Evolutionary conservation across 1,139 yeast species (phyloP).

Genomic region (Suhomyces yuchorum): DNA sequence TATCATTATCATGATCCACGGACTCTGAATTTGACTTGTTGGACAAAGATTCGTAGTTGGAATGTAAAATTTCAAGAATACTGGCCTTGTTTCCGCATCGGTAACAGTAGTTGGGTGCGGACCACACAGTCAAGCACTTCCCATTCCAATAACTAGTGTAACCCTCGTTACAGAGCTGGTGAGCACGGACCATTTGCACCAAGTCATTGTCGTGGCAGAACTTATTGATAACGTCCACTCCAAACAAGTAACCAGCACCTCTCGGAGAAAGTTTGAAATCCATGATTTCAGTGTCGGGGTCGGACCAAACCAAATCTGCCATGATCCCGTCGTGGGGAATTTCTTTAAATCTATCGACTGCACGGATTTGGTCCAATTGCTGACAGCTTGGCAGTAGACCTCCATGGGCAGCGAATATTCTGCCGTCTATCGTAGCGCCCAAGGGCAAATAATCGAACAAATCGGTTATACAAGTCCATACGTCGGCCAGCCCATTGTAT

Average conservation of each 20-base stretch:
- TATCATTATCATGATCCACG: neutral
- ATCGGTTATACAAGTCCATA: constrained; percentile 90
- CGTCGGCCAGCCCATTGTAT: constrained; percentile 73
- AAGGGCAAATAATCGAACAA: constrained; percentile 88
- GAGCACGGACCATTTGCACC: constrained; percentile 87
- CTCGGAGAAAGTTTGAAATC: constrained; percentile 90
- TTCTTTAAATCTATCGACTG: constrained; percentile 87
- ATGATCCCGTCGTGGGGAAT: constrained; percentile 98
- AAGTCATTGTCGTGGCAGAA: constrained; percentile 78
- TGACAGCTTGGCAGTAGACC: constrained; percentile 94
- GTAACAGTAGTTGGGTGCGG: constrained; percentile 97
- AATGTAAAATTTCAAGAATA: constrained; percentile 67
- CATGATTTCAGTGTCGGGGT: constrained; percentile 84
- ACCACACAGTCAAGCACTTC: constrained; percentile 93
- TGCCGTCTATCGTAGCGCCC: constrained; percentile 90
- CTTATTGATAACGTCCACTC: constrained; percentile 84
- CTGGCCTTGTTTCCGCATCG: constrained; percentile 97
- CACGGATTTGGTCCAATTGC: constrained; percentile 85
- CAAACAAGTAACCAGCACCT: constrained; percentile 98
- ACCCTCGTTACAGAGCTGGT: constrained; percentile 95
- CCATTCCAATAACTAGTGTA: constrained; percentile 91
- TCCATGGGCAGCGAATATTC: constrained; percentile 95
- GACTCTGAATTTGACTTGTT: constrained; percentile 8
- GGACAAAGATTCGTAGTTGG: constrained; percentile 29
- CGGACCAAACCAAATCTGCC: constrained; percentile 99